Base-by-base conservation (phyloP, 2,329 filamentous ascomycete genomes). In the Aureobasidium namibiae region DNA sequence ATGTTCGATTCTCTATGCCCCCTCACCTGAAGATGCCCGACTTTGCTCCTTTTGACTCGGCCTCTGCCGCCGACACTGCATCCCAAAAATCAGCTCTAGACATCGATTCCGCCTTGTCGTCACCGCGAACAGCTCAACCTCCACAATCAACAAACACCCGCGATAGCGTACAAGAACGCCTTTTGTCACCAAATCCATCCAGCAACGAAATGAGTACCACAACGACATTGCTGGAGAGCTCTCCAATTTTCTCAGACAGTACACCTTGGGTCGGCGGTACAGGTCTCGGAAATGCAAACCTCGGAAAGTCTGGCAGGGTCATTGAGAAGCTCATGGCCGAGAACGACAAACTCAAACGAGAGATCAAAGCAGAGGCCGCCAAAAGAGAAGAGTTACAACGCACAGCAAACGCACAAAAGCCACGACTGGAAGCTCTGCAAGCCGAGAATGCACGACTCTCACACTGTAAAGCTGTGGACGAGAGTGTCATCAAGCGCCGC, bases 261-360 rank as follows among this genome's bases (percentile, higher is more conserved):
- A 60, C 61, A 2, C 62, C 62, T 26, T 63, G 62, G 62, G 61
- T 63, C 10, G 62, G 62, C n/a, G 62, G 62, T 18, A 61, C 60
- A 9, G 62, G 62, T 11, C 60, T 63, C 11, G 62, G 60, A 8
- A 61, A 38, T 46, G 50, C 60, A 9, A 56, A 45, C 8, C 48
- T 63, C 38, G 87, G 87, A 44, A 90, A 90, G 75, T 89, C 86
- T 10, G 87, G 87, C 9, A 80, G 87, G 34, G 87, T 90, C 56
- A 92, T 94, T 71, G 90, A 94, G 73, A 84, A 85, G 68, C 80
- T 94, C 57, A 89, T 90, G 68, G 85, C 86, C 56, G 89, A 92
- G 69, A 91, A 91, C 65, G 89, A 92, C 67, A 81, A 85, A 41
- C 77, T 92, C 46, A 88, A 88, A 66, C 82, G 88, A 56, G 88